phyloP scores from a whole-genome alignment of 345 rosid species.

The Turnera subulata region DNA sequence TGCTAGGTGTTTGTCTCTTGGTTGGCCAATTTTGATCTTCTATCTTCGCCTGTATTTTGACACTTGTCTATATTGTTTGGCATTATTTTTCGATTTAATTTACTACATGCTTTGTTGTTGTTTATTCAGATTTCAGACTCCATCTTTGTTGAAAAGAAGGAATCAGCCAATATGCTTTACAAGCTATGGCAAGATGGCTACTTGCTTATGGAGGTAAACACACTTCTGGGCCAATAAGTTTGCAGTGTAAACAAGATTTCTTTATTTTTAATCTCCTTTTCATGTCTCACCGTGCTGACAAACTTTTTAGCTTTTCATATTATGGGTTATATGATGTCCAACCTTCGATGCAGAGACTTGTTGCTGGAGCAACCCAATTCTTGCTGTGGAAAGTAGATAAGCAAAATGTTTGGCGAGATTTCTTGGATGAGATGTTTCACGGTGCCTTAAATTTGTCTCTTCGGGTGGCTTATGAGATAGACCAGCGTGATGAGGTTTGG shows the following conservation, averaged over 20 bases:
- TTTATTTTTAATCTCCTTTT: background rate
- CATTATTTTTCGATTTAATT: background rate
- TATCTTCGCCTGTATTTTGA: too few species aligned
- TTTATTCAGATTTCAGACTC: conserved; percentile 55
- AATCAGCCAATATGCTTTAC: conserved; percentile 49
- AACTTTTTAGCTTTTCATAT: background rate
- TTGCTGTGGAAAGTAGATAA: conserved; percentile 77
- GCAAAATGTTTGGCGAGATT: conserved; percentile 34
- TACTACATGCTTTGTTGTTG: background rate
- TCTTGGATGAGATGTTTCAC: conserved; percentile 81
- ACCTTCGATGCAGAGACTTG: conserved; percentile 50
- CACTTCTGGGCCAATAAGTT: conserved; percentile 1
- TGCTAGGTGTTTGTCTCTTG: background rate
- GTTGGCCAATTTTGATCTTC: background rate
- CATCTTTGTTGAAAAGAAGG: conserved; percentile 65
- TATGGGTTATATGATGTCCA: background rate
- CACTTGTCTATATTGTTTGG: background rate
- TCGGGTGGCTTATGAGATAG: conserved; percentile 52
- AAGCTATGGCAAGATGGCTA: conserved; percentile 80
- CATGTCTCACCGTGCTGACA: background rate
- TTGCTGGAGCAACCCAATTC: conserved; percentile 31
- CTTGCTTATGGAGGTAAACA: conserved; percentile 77
- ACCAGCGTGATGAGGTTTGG: conserved; percentile 64
- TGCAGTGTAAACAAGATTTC: background rate
- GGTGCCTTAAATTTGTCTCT: conserved; percentile 68